These are phyloP conservation scores for Schrenkiella parvula DNA, from an alignment of 345 rosid species.

Conservation along the genomic window DNA sequence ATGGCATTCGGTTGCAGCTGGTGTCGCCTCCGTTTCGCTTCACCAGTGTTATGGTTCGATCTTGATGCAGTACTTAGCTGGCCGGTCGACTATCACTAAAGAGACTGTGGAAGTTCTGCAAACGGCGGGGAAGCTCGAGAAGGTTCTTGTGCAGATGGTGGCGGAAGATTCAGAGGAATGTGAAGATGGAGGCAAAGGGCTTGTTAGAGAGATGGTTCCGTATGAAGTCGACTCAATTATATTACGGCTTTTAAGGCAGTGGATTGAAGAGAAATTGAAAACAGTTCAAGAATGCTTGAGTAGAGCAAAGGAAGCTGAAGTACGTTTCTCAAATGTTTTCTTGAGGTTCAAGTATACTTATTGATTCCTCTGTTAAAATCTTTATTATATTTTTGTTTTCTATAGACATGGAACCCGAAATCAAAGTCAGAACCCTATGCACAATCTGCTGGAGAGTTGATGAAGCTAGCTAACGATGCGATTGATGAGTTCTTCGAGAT, in stretches of 20 bases:
- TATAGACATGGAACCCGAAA: conserved; percentile 92
- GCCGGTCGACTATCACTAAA: conserved; percentile 35
- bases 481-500: conserved; percentile 78
- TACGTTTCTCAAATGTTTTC: conserved; percentile 25
- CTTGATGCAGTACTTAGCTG: conserved; percentile 61
- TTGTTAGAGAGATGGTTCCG: conserved; percentile 77
- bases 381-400: neutral
- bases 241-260: conserved; percentile 40
- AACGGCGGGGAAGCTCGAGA: conserved; percentile 76
- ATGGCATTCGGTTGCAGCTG: conserved; percentile 61
- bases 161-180: conserved; percentile 78
- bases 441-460: conserved; percentile 63
- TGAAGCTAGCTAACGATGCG: conserved; percentile 53
- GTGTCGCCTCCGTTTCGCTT: conserved; percentile 62
- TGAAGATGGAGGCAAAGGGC: conserved; percentile 81
- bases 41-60: conserved; percentile 69
- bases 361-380: neutral
- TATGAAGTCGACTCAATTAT: conserved; percentile 70
- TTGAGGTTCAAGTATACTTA: neutral
- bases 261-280: conserved; percentile 59
- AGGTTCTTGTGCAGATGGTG: conserved; percentile 72
- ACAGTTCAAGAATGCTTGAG: conserved; percentile 41
- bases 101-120: conserved; percentile 61
- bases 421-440: conserved; percentile 89
- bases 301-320: conserved; percentile 77